A percentile compares a stretch with the other conserved stretches of the same genome.
Conservation (phyloP, 371 early-diverging fungal species). For the Mucor plumbeus region DNA sequence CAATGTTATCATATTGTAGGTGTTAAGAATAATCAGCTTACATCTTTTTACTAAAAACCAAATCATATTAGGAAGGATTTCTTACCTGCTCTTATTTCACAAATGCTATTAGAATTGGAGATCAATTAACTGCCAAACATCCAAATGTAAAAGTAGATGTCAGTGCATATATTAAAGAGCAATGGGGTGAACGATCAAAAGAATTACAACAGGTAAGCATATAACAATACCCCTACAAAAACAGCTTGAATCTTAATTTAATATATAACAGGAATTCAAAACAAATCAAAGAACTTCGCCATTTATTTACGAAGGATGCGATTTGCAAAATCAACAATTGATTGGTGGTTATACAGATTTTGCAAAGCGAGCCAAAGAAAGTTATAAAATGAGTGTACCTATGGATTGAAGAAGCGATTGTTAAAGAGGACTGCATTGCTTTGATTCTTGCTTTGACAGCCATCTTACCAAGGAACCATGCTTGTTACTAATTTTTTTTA, state of each 20-base stretch:
- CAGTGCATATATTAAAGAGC: constrained; percentile 47
- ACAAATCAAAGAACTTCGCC: constrained; percentile 53
- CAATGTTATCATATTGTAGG: constrained; percentile 54
- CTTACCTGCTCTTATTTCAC: constrained; percentile 52
- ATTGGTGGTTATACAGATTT: constrained; percentile 60
- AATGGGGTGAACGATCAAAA: constrained; percentile 48
- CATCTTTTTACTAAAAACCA: background rate
- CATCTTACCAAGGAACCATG: no score
- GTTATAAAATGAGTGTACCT: constrained; percentile 33
- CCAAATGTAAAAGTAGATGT: constrained; percentile 51
- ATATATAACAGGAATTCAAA: constrained; percentile 36
- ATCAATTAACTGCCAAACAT: constrained; percentile 39
- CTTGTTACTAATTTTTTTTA: no score
- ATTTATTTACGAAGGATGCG: constrained; percentile 62
- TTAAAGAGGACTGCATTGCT: background rate
- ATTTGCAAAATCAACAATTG: constrained; percentile 34
- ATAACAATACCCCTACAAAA: background rate
- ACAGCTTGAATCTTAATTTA: background rate
- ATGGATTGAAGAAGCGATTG: constrained; percentile 20
- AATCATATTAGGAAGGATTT: constrained; percentile 49
- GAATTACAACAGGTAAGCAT: constrained; percentile 49
- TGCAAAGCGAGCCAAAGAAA: constrained; percentile 40
- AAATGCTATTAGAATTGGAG: constrained; percentile 48
- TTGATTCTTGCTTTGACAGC: no score
- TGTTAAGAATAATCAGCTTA: background rate